These are phyloP conservation scores for Trichoderma brevicompactum DNA, from an alignment of 2,329 filamentous ascomycete genomes.

Conservation along the genomic window DNA sequence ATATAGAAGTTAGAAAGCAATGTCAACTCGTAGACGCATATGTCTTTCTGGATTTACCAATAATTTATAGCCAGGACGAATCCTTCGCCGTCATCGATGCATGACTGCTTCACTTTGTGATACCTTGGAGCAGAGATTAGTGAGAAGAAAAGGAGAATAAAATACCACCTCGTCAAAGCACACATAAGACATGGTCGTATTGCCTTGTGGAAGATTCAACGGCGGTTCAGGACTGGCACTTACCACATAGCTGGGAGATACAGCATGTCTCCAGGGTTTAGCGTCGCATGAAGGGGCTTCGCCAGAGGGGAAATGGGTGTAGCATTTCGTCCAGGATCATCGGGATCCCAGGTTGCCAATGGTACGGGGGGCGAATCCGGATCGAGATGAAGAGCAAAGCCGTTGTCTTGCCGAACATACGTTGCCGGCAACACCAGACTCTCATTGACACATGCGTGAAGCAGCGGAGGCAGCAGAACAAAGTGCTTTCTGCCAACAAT, in stretches of 20 bases:
- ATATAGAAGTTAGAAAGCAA: conserved; percentile 12
- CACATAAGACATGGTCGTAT: background rate
- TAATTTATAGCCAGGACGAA: conserved; percentile 82
- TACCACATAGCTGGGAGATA: conserved; percentile 83
- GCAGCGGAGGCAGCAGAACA: conserved; percentile 71
- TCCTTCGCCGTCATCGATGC: conserved; percentile 68
- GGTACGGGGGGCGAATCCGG: conserved; percentile 54
- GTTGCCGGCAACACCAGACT: conserved; percentile 58
- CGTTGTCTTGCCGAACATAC: conserved; percentile 52
- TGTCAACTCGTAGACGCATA: background rate
- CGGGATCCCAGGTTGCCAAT: conserved; percentile 77
- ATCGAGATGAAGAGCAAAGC: conserved; percentile 44
- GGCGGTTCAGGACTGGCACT: conserved; percentile 33
- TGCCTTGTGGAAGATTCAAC: background rate
- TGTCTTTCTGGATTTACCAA: conserved; percentile 58
- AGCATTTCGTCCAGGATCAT: conserved; percentile 52
- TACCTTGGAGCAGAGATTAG: conserved; percentile 53
- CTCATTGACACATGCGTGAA: conserved; percentile 72
- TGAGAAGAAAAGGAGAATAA: background rate
- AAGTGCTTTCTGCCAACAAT: conserved; percentile 75
- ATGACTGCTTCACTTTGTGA: conserved; percentile 78
- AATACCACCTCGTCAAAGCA: background rate
- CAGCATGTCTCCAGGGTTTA: conserved; percentile 76
- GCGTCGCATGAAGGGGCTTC: conserved; percentile 66
- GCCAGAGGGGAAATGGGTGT: conserved; percentile 65